Evolutionary conservation across 495 filamentous ascomycete genomes (phyloP), one percentile per base, ranked within the genome.

Genomic region (Achaetomiella virescens): DNA sequence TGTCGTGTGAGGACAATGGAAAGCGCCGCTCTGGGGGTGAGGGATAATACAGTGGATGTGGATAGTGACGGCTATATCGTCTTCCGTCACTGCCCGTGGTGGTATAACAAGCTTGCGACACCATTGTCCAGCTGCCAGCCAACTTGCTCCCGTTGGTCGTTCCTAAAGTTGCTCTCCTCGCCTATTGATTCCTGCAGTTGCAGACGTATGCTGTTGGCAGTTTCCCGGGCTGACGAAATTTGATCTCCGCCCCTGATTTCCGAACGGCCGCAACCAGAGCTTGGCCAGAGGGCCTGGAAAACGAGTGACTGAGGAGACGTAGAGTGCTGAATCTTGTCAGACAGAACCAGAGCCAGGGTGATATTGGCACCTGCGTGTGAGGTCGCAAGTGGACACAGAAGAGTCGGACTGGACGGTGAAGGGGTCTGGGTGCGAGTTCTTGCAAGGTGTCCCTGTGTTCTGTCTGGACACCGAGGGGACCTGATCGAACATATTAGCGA

Each of bases 1-100:
- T 61, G 38, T 73, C 69, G 62, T 71, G 70, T 10, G 58, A 63
- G 22, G 70, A 61, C 8, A 67, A 61, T 21, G 68, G 67, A 50
- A 54, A 65, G 42, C 70, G 70, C 22, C 70, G 71, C 33, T 74
- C 72, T 24, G 66, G 17, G 49, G 64, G 68, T 43, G 64, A 52
- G n/a, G 62, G 54, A 14, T 66, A 46, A 36, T 73, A 72, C 20
- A 68, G 67, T 46, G 73, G 71, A 59, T 65, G 67, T 46, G 73
- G 71, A 59, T 65, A 69, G 31, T 53, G 69, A 41, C 60, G 64
- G 52, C 68, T 75, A 73, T 71, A 75, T 70, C 68, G 66, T 70
- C 71, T 61, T 58, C 61, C 65, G 46, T 70, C 69, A 52, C 57
- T 61, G 54, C 63, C 27, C 38, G 55, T 59, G 56, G 59, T 59